Evolutionary conservation across 805 yeast genomes (phyloP), one percentile per base, ranked within the genome.

Genomic region (Candida manassasensis): DNA sequence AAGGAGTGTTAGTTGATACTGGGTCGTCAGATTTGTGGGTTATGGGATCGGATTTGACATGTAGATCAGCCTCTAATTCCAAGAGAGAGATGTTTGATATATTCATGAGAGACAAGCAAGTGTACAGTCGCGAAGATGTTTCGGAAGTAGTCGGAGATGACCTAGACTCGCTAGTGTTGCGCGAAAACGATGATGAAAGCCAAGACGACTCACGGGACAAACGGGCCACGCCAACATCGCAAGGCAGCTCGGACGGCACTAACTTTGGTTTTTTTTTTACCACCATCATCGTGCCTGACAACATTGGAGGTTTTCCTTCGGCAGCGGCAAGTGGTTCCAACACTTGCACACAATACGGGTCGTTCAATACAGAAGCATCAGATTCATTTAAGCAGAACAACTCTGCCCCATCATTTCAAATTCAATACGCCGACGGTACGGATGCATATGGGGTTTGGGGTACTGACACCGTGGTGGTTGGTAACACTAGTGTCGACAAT

Each of bases 381-480:
- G 43, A 48, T 18, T 36, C 72, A 2, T 75, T 67, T 55, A 42
- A 49, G 5, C 38, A 45, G 14, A 75, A 75, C 47, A 41, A 46
- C 18, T 58, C 78, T 2, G 69, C 67, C 6, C 53, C 55, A 3
- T 40, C 45, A 1, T 75, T 75, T 45, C 24, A 45, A 9, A 75
- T 75, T 41, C 30, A 50, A 4, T 75, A 75, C 42, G 78, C 71
- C 5, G 81, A 75, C 49, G 50, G 55, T 5, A 64, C 77, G 2
- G 58, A 47, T 32, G 79, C 79, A 3, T 34, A 36, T 6, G 81
- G 81, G 16, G 38, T 57, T 29, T 75, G 78, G 78, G 94, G 84
- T 13, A 58, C 66, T 29, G 96, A 88, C 49, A 60, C 63, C 26
- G 67, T 88, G 4, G 41, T 47, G 2, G 47, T 84, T 36, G 77